Base-by-base conservation (phyloP, 805 yeast species). In the Starmera amethionina region DNA sequence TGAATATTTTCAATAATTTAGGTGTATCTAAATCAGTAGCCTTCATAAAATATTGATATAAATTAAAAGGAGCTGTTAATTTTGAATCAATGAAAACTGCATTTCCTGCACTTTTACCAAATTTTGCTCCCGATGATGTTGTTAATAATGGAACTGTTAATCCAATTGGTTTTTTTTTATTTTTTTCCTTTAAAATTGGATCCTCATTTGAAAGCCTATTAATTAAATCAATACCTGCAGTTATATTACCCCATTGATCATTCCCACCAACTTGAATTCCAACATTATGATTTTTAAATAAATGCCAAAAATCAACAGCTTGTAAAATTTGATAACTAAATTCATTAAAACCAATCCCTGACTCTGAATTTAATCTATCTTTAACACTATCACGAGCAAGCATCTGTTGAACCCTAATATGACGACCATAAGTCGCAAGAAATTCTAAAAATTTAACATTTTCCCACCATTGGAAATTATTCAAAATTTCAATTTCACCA, bases 181-280 rank as follows among this genome's bases (percentile, higher is more conserved):
- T 45, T 42, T 59, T 39, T 40, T 46, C 47, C 12, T 48, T 16
- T n/a, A 42, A 45, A 40, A 33, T 40, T 34, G 39, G 45, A 28
- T 28, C 48, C 40, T 40, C 49, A 49, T 45, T 59, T 50, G 49
- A 59, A 25, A 84, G 56, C 46, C 95, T 65, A 1, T 81, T 68
- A 32, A 89, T 87, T 42, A 93, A 68, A 52, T 93, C 98, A 32
- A 85, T 74, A 0, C 98, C 98, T 1, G 97, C 97, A 2, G 95
- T 86, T 43, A 93, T 93, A 53, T 93, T 93, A 1, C 98, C 98
- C 88, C 96, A 93, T 61, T 93, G 98, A 58, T 93, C 98, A 55
- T 84, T 88, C 6, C 98, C 98, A 19, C 98, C 98, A 30, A 84
- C 79, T 63, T 93, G 97, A 12, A 88, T 61, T 34, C 70, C 67